Evolutionary conservation across 139 green algal species (phyloP).

Genomic region (Chlamydomonas sp.): DNA sequence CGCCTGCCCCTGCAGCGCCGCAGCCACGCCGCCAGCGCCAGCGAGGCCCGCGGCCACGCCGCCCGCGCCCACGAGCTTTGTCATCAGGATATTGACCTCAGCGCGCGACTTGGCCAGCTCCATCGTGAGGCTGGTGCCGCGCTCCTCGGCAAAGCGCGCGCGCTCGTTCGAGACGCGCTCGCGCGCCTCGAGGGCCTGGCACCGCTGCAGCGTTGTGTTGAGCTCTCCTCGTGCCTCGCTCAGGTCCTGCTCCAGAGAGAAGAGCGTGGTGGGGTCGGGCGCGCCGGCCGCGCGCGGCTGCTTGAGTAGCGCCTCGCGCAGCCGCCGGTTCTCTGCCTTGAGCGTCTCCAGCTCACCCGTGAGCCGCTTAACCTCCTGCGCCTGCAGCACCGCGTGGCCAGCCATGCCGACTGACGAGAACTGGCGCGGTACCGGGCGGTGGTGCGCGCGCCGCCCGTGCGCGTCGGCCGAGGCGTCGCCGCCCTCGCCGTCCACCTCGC

Average conservation of each 20-base stretch:
- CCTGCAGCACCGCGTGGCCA: no score
- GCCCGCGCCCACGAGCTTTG: background rate
- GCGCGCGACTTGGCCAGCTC: constrained; percentile 7
- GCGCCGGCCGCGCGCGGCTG: background rate
- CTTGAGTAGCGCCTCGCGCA: background rate
- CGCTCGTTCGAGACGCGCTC: background rate
- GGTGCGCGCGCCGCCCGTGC: no score
- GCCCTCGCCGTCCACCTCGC: no score
- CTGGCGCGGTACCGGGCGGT: no score
- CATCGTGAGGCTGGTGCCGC: background rate
- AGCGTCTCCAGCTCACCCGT: no score
- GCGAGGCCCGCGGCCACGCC: no score
- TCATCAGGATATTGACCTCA: constrained; percentile 9
- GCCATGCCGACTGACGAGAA: no score
- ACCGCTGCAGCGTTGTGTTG: background rate
- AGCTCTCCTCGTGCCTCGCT: background rate
- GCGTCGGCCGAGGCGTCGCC: no score
- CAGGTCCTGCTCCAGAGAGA: constrained; percentile 11
- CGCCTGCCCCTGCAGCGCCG: no score
- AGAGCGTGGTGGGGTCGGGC: constrained; percentile 3
- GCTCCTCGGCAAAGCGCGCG: background rate
- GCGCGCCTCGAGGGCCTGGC: background rate
- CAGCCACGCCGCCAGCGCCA: no score
- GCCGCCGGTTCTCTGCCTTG: background rate
- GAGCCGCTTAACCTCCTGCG: no score